Percentiles rank a stretch among this genome's conserved stretches.
These are phyloP conservation scores for Leptographium procerum DNA, from an alignment of 2,329 filamentous ascomycete species.

Conservation along the genomic window DNA sequence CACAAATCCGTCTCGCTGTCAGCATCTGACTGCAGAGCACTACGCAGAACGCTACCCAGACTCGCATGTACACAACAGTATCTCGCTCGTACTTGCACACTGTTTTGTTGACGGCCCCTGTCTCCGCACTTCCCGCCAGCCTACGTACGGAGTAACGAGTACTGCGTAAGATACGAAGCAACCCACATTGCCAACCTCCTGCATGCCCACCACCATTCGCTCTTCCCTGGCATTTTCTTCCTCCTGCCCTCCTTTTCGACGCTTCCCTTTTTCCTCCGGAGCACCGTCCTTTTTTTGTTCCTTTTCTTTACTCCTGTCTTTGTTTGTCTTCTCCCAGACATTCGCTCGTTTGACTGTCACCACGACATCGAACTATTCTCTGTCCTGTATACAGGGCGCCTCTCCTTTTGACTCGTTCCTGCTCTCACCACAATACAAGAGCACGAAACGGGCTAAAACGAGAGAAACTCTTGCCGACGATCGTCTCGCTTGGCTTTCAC, in stretches of 20 bases:
- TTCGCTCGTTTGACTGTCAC: not conserved
- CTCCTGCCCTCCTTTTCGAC: conserved; percentile 1
- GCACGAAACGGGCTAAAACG: not conserved
- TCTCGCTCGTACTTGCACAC: not conserved
- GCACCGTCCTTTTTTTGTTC: not conserved
- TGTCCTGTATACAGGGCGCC: not conserved
- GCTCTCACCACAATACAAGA: not conserved
- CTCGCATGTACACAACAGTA: too few species aligned
- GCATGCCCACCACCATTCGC: conserved; percentile 6
- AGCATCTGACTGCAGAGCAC: not conserved
- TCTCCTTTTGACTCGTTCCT: not conserved
- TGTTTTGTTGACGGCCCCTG: conserved; percentile 12
- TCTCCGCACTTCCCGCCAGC: conserved; percentile 4
- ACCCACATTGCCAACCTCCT: conserved; percentile 1
- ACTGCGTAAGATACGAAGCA: too few species aligned
- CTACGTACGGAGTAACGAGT: too few species aligned
- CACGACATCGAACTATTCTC: not conserved
- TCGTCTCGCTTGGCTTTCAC: not conserved
- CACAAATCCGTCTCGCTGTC: not conserved
- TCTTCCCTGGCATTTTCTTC: conserved; percentile 10
- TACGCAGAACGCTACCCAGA: not conserved
- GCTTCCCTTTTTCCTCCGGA: not conserved
- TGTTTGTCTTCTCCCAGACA: not conserved
- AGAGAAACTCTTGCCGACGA: not conserved
- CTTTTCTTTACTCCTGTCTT: not conserved